Conservation (phyloP, 1,284 basidiomycete species). For the Limonomyces culmigenus region DNA sequence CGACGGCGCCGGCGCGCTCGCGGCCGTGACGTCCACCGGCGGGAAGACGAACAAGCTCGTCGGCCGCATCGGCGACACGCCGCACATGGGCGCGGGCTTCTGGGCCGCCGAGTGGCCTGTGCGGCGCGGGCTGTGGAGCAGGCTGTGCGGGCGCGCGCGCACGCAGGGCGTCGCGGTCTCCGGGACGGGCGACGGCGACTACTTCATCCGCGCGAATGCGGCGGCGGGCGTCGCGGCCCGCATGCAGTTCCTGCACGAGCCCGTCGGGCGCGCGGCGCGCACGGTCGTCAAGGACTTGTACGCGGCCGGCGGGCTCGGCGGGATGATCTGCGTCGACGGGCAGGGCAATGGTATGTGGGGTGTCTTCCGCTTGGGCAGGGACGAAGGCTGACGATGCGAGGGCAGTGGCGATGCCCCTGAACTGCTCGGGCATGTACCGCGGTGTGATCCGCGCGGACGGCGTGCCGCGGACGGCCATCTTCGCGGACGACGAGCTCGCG, state of each 20-base stretch:
- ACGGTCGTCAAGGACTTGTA: constrained; percentile 39
- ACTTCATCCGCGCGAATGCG: constrained; percentile 58
- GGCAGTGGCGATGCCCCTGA: constrained; percentile 50
- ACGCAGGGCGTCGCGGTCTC: constrained; percentile 54
- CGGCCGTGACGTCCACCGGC: constrained; percentile 61
- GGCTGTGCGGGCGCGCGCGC: constrained; percentile 18
- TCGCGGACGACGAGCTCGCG: constrained; percentile 44
- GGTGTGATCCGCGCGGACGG: constrained; percentile 56
- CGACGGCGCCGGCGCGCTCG: constrained; percentile 56
- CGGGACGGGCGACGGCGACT: constrained; percentile 77
- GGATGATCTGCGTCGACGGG: constrained; percentile 53
- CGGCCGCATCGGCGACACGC: constrained; percentile 70
- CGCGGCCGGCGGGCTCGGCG: constrained; percentile 42
- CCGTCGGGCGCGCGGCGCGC: constrained; percentile 35
- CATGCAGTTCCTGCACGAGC: constrained; percentile 41
- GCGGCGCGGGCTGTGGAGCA: constrained; percentile 21
- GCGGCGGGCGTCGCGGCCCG: constrained; percentile 50
- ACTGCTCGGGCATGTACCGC: constrained; percentile 67
- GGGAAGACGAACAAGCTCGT: constrained; percentile 71
- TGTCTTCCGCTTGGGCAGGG: background rate
- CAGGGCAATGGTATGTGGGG: constrained; percentile 35
- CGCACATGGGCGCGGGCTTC: constrained; percentile 60
- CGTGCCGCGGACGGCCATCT: constrained; percentile 56
- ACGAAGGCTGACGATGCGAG: background rate
- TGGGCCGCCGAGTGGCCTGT: constrained; percentile 66